A percentile compares a stretch with the other conserved stretches of the same genome.
These are phyloP conservation scores for Claviceps humidiphila DNA, from an alignment of 2,329 filamentous ascomycete species.

Conservation along the genomic window DNA sequence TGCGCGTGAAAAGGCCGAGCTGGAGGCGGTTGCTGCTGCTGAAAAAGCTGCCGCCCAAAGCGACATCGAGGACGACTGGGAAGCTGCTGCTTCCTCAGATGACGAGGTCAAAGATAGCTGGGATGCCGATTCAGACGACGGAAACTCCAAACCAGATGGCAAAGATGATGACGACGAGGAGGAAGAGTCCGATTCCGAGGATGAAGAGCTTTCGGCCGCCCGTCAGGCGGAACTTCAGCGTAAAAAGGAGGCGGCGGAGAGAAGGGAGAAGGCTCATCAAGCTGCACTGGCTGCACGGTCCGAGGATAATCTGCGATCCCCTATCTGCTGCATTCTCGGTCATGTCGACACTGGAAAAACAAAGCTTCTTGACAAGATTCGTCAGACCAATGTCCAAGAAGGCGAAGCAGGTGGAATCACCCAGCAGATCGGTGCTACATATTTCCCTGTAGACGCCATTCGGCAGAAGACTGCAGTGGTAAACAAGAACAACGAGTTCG, in stretches of 20 bases:
- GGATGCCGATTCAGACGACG: conserved; percentile 75
- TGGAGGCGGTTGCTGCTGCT: conserved; percentile 40
- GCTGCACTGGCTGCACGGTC: conserved; percentile 83
- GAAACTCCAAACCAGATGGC: conserved; percentile 24
- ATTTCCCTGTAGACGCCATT: conserved; percentile 92
- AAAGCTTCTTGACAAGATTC: conserved; percentile 96
- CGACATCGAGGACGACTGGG: conserved; percentile 73
- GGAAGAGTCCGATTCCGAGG: conserved; percentile 29
- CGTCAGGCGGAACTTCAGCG: conserved; percentile 59
- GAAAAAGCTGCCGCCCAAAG: conserved; percentile 42
- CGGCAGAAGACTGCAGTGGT: conserved; percentile 86
- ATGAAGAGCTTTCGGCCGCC: conserved; percentile 63
- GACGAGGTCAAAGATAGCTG: conserved; percentile 85
- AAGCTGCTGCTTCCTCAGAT: conserved; percentile 60
- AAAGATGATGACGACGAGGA: conserved; percentile 16
- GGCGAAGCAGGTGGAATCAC: conserved; percentile 99
- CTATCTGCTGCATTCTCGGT: conserved; percentile 98
- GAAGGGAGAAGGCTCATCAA: conserved; percentile 80
- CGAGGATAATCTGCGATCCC: conserved; percentile 87
- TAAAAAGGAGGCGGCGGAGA: conserved; percentile 80
- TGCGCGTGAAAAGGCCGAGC: conserved; percentile 41
- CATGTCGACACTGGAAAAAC: conserved; percentile 99
- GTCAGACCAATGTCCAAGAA: conserved; percentile 96
- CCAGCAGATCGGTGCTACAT: conserved; percentile 97
- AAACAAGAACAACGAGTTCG: conserved; percentile 78